Conservation (phyloP, 495 filamentous ascomycete species). For the Neurospora hispaniola region DNA sequence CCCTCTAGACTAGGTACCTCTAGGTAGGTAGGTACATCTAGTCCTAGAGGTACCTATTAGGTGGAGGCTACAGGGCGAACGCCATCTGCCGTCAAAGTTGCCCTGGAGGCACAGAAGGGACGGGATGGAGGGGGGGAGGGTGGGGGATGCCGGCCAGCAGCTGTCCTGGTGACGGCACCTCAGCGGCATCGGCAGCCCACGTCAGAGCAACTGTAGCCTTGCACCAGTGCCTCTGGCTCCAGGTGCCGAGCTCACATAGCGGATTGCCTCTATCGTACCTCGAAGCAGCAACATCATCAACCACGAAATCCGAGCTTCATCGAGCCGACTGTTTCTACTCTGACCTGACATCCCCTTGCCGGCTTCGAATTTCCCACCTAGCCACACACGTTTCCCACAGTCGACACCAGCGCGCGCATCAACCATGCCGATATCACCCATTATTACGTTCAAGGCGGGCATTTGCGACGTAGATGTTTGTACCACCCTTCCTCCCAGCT, state of each 20-base stretch:
- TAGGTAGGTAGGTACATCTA: too few relatives aligned
- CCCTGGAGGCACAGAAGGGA: neutral
- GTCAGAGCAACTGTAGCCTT: neutral
- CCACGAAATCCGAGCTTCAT: neutral
- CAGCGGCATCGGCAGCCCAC: neutral
- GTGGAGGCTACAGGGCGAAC: neutral
- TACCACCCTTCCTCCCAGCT: slow-evolving; percentile 11
- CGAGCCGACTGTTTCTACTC: neutral
- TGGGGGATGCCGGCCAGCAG: neutral
- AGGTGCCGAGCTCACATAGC: neutral
- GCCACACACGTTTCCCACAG: neutral
- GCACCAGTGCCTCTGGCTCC: neutral
- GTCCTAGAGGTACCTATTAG: too few relatives aligned
- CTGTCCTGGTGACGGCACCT: neutral
- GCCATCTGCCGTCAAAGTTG: neutral
- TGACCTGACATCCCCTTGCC: neutral
- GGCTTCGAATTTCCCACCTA: neutral
- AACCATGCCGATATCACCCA: slow-evolving; percentile 67
- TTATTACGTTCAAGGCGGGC: slow-evolving; percentile 97
- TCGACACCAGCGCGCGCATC: neutral
- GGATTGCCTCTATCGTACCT: neutral
- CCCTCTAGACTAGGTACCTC: neutral
- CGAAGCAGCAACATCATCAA: neutral
- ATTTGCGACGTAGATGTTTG: slow-evolving; percentile 77
- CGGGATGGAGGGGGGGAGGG: neutral